Evolutionary conservation across 306 rosid species (phyloP).

Genomic region (Arachis stenosperma): DNA sequence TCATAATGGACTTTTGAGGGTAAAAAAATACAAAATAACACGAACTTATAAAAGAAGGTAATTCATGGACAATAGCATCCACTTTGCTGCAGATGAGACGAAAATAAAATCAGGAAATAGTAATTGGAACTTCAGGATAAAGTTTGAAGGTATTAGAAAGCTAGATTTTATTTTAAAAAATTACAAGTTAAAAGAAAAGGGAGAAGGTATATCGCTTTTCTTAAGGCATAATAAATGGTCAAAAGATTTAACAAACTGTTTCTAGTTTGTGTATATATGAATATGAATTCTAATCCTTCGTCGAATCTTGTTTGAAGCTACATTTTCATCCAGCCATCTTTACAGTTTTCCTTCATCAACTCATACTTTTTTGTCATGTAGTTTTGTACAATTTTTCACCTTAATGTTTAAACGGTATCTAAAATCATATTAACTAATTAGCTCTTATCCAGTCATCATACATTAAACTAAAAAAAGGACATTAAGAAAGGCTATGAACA

Average conservation of each 20-base stretch:
- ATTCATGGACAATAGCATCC: not conserved
- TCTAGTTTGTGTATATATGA: too few species aligned
- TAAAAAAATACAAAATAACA: not conserved
- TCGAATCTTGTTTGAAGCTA: not conserved
- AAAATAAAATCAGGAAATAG: slow-evolving; percentile 23
- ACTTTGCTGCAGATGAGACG: slow-evolving; percentile 9
- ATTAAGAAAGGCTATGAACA: slow-evolving; percentile 16
- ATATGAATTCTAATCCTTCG: not conserved
- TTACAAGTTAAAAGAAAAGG: slow-evolving; percentile 11
- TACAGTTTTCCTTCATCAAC: slow-evolving; percentile 19
- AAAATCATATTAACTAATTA: slow-evolving; percentile 33
- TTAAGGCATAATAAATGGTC: not conserved
- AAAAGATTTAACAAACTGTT: too few species aligned
- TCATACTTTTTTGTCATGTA: slow-evolving; percentile 20
- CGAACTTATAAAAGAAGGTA: not conserved
- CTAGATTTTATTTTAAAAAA: slow-evolving; percentile 10
- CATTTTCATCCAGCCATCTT: slow-evolving; percentile 30
- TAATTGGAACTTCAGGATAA: slow-evolving; percentile 21
- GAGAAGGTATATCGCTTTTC: not conserved
- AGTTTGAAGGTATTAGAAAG: slow-evolving; percentile 1
- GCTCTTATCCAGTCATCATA: slow-evolving; percentile 16
- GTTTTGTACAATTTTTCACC: slow-evolving; percentile 11
- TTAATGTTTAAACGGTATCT: not conserved
- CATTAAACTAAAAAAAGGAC: slow-evolving; percentile 18
- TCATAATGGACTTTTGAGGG: not conserved